Evolutionary conservation across 441 rosid genomes (phyloP).

Genomic region (Macaranga tanarius): DNA sequence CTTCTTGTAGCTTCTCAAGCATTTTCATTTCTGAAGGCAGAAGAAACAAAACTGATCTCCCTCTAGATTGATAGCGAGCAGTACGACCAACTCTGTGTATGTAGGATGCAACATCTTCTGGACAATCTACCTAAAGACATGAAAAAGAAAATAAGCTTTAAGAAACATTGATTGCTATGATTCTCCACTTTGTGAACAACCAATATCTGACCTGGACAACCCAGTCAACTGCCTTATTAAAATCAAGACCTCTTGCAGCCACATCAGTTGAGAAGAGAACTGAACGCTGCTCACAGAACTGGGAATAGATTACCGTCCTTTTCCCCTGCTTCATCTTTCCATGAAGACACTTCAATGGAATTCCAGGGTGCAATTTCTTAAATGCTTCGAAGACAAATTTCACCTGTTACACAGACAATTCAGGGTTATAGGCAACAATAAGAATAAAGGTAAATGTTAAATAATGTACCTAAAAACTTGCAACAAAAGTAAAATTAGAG

Average conservation of each 20-base stretch:
- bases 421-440: not conserved
- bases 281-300: conserved; percentile 74
- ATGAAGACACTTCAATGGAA: conserved; percentile 86
- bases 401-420: conserved; percentile 44
- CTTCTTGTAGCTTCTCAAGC: conserved; percentile 75
- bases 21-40: conserved; percentile 88
- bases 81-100: conserved; percentile 98
- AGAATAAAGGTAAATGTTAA: not conserved
- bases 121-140: conserved; percentile 73
- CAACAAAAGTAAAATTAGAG: not conserved
- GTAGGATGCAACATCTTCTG: conserved; percentile 92
- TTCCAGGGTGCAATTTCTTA: conserved; percentile 89
- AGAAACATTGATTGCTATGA: not conserved
- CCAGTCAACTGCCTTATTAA: conserved; percentile 90
- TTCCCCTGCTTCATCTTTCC: conserved; percentile 92
- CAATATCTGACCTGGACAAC: conserved; percentile 73
- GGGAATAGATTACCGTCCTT: conserved; percentile 75
- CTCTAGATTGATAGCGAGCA: conserved; percentile 72
- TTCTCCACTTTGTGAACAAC: conserved; percentile 1
- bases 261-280: conserved; percentile 96
- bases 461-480: not conserved
- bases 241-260: conserved; percentile 95
- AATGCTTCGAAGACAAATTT: conserved; percentile 90
- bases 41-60: conserved; percentile 80
- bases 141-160: conserved; percentile 3